Evolutionary conservation across 2,329 filamentous ascomycete genomes (phyloP), one percentile per base, ranked within the genome.

Genomic region (Ceratocystis smalleyi): DNA sequence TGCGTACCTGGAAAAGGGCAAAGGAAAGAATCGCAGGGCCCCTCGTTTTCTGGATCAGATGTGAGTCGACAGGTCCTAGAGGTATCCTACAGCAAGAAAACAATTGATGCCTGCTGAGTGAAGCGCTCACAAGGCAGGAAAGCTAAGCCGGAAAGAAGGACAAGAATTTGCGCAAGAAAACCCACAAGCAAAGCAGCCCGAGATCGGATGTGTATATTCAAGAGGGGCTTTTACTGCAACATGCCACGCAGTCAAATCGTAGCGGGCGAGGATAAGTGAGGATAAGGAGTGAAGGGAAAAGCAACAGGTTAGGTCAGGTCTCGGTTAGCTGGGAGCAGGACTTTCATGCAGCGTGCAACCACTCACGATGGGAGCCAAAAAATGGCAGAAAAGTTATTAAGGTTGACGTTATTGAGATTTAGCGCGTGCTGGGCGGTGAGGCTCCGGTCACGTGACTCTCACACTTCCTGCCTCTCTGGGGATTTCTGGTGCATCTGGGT

Each of bases 341-440:
- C 54, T 57, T 57, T 27, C 54, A 27, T 35, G 54, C 30, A 32
- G 27, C 27, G 30, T 35, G 30, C 19, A 24, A 17, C 30, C 27
- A 35, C 32, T 35, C 17, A 35, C 27, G 27, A 57, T 57, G 22
- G 47, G 35, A 51, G 24, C 35, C 10, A 7, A 61, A 61, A 61
- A 19, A 30, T 49, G 59, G 40, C 59, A 61, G 30, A 61, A 61
- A 60, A 61, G 27, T 32, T 32, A 32, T 12, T 6, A 35, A 19
- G 30, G 19, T 10, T 45, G 43, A 19, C 24, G 17, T 17, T 17
- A 43, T 61, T 30, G 22, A 17, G 59, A 61, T 32, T 40, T 61
- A 49, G 59, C 24, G 19, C 45, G 43, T 49, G 24, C 12, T 17
- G 8, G 59, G 59, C 59, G 59, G 59, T 61, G 59, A 61, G 43